phyloP scores from a whole-genome alignment of 441 rosid species.

The Corymbia citriodora region DNA sequence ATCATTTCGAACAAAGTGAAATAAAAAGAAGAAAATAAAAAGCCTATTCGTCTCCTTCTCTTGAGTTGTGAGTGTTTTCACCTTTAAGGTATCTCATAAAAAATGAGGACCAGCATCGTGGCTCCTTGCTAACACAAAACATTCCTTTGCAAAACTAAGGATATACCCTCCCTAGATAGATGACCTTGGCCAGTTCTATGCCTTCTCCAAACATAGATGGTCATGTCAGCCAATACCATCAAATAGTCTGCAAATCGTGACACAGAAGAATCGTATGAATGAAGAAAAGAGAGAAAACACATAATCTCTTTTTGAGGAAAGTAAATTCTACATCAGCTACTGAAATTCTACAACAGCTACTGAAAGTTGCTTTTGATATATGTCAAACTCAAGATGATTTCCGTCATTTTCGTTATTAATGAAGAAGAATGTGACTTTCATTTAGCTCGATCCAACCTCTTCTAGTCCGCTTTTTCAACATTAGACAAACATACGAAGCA shows the following conservation, averaged over 20 bases:
- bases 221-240: background rate
- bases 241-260: background rate
- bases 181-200: background rate
- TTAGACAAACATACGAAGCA: too few species aligned
- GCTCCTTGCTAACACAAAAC: background rate
- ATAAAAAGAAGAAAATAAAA: background rate
- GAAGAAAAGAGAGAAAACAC: too few species aligned
- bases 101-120: background rate
- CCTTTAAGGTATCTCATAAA: background rate
- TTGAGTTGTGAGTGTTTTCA: background rate
- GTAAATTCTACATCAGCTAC: background rate
- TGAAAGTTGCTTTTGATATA: background rate
- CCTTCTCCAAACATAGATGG: background rate
- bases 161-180: background rate
- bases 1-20: background rate
- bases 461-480: too few species aligned
- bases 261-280: too few species aligned
- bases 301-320: background rate
- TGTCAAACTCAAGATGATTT: background rate
- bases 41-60: background rate
- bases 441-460: background rate
- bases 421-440: background rate
- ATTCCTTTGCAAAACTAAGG: background rate
- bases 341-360: background rate
- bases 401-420: background rate